phyloP scores from a whole-genome alignment of 1,284 basidiomycete genomes.

The Erythrobasidium hasegawianum region DNA sequence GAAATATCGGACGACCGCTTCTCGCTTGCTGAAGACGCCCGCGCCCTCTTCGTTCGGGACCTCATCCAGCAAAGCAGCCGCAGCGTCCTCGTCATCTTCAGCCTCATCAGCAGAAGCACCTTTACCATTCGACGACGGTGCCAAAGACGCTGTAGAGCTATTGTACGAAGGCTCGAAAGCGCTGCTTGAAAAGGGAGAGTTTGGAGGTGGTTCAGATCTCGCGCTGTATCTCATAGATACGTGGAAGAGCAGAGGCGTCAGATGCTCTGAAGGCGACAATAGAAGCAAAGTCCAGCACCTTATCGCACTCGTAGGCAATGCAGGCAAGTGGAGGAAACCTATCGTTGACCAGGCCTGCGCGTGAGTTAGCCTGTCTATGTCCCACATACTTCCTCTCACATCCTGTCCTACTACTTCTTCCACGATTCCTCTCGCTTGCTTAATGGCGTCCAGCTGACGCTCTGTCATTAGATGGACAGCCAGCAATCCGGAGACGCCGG shows the following conservation, averaged over 20 bases:
- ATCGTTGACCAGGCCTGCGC: slow-evolving; percentile 70
- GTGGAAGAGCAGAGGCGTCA: slow-evolving; percentile 68
- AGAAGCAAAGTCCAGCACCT: slow-evolving; percentile 67
- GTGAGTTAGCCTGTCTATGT: no score
- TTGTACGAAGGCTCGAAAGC: slow-evolving; percentile 79
- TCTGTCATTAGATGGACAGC: slow-evolving; percentile 65
- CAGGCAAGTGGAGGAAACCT: slow-evolving; percentile 74
- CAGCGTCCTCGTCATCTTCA: not conserved
- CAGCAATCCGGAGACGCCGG: slow-evolving; percentile 67
- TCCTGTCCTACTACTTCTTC: no score
- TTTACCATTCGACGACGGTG: slow-evolving; percentile 56
- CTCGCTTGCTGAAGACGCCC: slow-evolving; percentile 60
- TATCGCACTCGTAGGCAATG: slow-evolving; percentile 67
- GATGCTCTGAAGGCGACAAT: slow-evolving; percentile 62
- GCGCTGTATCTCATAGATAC: slow-evolving; percentile 71
- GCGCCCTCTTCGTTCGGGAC: slow-evolving; percentile 24
- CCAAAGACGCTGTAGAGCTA: slow-evolving; percentile 75
- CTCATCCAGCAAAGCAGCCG: not conserved
- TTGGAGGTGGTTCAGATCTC: slow-evolving; percentile 83
- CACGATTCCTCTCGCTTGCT: no score
- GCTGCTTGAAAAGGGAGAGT: slow-evolving; percentile 76
- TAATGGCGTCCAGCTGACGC: no score
- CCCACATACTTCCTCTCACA: no score
- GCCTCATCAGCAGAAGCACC: not conserved
- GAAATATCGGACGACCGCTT: slow-evolving; percentile 87